Evolutionary conservation across 1,284 basidiomycete species (phyloP), one percentile per base, ranked within the genome.

Genomic region (Leccinum colubrinum): DNA sequence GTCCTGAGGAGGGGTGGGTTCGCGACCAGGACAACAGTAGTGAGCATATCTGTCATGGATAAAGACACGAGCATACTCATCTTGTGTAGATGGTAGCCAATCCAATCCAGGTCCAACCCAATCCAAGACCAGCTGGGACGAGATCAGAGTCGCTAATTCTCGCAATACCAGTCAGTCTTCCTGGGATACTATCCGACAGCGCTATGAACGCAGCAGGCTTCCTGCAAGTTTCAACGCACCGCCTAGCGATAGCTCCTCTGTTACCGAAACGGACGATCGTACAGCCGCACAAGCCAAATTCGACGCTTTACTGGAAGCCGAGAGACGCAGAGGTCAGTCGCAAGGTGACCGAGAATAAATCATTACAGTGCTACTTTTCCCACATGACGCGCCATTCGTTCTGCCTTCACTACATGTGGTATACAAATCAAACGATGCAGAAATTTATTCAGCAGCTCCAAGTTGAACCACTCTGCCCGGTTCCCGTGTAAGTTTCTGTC

Each of bases 141-240:
- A 86, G 64, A 85, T 90, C 51, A 84, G 87, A 58, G 76, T 76
- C 54, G 80, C 76, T n/a, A 87, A 86, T 62, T 73, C 78, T 35
- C 79, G 75, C 37, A 71, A 62, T 62, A 62, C 76, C 33, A 78
- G 77, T 35, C 76, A 76, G 22, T 88, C 88, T 12, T 79, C 86
- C 5, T 90, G 88, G 88, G 88, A 90, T 66, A 71, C 74, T 37
- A 77, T 90, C 30, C 84, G 88, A 41, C 85, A 89, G 69, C 78
- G 73, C 35, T 81, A 88, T 62, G 85, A 86, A 70, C 76, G 77
- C 52, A 64, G 41, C 33, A 74, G n/a, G 48, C 61, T 75, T 6
- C 65, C 72, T 35, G 66, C 64, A 33, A 33, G 30, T 70, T 56
- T 65, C 67, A 37, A 62, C 70, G 14, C 67, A 50, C 50, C 60